A percentile compares a stretch with the other conserved stretches of the same genome.
These are phyloP conservation scores for Macrophomina pseudophaseolina DNA, from an alignment of 2,329 filamentous ascomycete species.

Conservation along the genomic window DNA sequence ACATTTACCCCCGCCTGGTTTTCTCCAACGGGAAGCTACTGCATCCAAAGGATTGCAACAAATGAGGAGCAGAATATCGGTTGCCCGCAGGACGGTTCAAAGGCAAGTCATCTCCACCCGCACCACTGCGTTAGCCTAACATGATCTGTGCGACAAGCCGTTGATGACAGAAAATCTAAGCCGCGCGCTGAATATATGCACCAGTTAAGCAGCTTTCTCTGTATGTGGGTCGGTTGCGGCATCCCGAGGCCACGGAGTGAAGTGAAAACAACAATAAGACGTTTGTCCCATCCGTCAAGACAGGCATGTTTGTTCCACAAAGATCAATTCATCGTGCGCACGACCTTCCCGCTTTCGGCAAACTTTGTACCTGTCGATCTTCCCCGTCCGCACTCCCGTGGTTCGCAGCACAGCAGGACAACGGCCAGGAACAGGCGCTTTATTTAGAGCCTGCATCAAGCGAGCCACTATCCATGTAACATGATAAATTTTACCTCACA, in stretches of 20 bases:
- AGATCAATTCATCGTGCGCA: neutral
- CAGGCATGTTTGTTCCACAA: neutral
- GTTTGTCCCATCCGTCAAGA: neutral
- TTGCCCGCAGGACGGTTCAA: too few species aligned
- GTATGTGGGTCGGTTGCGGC: neutral
- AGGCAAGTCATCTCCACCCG: too few species aligned
- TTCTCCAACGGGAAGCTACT: too few species aligned
- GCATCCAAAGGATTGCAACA: too few species aligned
- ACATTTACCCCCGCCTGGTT: too few species aligned
- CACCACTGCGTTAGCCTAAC: too few species aligned
- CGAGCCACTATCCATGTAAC: too few species aligned
- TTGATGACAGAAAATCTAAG: too few species aligned
- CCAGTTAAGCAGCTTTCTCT: neutral
- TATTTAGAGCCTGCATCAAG: neutral
- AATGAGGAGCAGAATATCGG: too few species aligned
- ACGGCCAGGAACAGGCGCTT: neutral
- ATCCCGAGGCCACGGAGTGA: neutral
- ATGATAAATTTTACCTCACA: too few species aligned
- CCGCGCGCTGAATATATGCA: too few species aligned
- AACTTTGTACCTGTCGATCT: conserved; percentile 7
- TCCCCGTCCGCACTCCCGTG: neutral
- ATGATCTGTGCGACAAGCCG: too few species aligned
- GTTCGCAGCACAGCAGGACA: neutral
- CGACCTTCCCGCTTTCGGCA: neutral
- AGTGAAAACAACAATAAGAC: neutral